phyloP scores from a whole-genome alignment of 768 basidiomycete genomes.

The Porpolomopsis calyptriformis region DNA sequence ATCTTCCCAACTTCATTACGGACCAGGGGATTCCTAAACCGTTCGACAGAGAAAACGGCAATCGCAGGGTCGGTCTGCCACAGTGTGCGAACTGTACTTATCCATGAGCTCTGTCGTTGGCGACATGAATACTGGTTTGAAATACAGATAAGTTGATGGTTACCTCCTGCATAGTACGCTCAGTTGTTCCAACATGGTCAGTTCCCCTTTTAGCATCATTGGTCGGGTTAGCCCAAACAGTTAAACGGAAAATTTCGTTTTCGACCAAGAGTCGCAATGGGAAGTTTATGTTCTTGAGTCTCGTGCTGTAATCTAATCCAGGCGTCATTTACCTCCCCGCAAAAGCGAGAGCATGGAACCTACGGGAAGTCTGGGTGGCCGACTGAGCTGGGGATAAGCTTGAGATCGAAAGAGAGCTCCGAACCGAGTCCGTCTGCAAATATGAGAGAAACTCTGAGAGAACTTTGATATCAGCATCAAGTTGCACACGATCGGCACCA shows the following conservation, averaged over 20 bases:
- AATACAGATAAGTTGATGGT: conserved; percentile 11
- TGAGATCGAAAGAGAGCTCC: conserved; percentile 46
- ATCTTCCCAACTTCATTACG: conserved; percentile 65
- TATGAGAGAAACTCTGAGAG: conserved; percentile 75
- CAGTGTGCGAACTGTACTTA: conserved; percentile 51
- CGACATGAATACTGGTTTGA: not conserved
- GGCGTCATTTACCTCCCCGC: not conserved
- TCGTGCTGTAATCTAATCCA: conserved; percentile 41
- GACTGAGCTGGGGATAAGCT: conserved; percentile 49
- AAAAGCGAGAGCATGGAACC: conserved; percentile 11
- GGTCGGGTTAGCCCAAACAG: conserved; percentile 83
- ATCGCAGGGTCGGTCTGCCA: conserved; percentile 83
- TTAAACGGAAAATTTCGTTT: conserved; percentile 78
- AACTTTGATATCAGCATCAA: conserved; percentile 81
- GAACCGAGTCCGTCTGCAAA: conserved; percentile 62
- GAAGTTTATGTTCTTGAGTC: conserved; percentile 56
- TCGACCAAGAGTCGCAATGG: conserved; percentile 80
- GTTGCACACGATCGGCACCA: conserved; percentile 86
- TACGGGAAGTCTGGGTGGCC: conserved; percentile 32
- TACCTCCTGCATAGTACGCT: conserved; percentile 57
- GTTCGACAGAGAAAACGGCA: conserved; percentile 74
- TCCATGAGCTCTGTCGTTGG: conserved; percentile 38
- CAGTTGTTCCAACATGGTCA: conserved; percentile 42
- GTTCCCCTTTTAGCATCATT: conserved; percentile 62
- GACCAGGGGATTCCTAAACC: conserved; percentile 63